phyloP scores from a whole-genome alignment of 2,329 filamentous ascomycete species.

The Fusarium incarnatum region DNA sequence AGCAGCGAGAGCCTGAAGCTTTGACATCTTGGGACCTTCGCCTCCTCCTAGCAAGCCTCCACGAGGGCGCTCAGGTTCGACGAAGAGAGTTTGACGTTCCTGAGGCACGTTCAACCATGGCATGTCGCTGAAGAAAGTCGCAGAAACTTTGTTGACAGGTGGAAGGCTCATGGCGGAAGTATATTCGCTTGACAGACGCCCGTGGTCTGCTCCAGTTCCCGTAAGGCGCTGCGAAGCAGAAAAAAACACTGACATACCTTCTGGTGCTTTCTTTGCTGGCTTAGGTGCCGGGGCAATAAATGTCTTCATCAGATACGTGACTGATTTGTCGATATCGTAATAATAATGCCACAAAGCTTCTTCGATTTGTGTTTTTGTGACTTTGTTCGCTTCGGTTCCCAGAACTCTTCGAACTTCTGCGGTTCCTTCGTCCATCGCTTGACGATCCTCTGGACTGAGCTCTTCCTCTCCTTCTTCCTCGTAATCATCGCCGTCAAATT shows the following conservation, averaged over 20 bases:
- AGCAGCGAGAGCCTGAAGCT: conserved; percentile 89
- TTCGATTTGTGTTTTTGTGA: conserved; percentile 76
- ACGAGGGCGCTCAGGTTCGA: conserved; percentile 65
- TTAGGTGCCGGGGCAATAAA: conserved; percentile 62
- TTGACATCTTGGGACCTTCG: conserved; percentile 79
- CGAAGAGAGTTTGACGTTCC: conserved; percentile 72
- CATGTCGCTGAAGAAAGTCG: conserved; percentile 81
- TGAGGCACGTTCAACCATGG: conserved; percentile 84
- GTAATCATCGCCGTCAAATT: conserved; percentile 61
- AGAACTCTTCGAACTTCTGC: conserved; percentile 74
- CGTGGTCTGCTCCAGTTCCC: conserved; percentile 51
- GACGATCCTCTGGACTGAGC: conserved; percentile 61
- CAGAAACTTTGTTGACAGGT: conserved; percentile 48
- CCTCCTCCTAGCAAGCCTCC: conserved; percentile 84
- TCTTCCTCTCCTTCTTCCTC: conserved; percentile 60
- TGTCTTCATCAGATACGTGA: conserved; percentile 80
- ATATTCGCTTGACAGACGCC: conserved; percentile 30
- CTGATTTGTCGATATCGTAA: conserved; percentile 88
- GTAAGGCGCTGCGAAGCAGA: conserved; percentile 44
- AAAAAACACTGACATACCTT: conserved; percentile 58
- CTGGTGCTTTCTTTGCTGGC: conserved; percentile 56
- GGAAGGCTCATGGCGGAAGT: conserved; percentile 29
- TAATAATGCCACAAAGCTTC: conserved; percentile 97
- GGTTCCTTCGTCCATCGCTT: conserved; percentile 72
- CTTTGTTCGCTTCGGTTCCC: conserved; percentile 67